Evolutionary conservation across 2,329 filamentous ascomycete genomes (phyloP), one percentile per base, ranked within the genome.

Genomic region (Scedosporium dehoogii): DNA sequence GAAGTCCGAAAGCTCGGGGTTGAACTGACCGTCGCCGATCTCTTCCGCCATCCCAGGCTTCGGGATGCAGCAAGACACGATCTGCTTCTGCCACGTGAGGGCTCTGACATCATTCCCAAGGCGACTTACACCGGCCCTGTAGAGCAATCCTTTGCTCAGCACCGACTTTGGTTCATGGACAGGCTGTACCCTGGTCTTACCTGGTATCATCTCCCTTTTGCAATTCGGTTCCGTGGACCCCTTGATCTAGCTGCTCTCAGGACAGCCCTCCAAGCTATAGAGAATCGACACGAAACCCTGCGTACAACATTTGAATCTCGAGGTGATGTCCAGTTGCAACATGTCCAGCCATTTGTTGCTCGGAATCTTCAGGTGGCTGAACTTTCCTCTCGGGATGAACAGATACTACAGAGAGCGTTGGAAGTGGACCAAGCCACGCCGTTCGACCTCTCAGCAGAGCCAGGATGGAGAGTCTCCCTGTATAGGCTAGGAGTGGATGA

Each of bases 11-110:
- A 70, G 1, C 67, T 70, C 10, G 72, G 72, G 4, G 65, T 81
- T 3, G 64, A 71, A 0, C 65, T 81, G 44, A 78, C 75, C 1
- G 78, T 82, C 1, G 75, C 75, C 3, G 73, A 73, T 58, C 74
- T 79, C 41, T 81, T 82, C 62, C 73, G 70, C 18, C 72, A 75
- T 55, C 78, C 78, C 0, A 70, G 73, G 2, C 72, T 81, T 1
- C 70, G 70, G 6, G 72, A 74, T 23, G 79, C 81, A 78, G 77
- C 77, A 1, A 12, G 64, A 2, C 72, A 74, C 7, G 10, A 65
- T 16, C 56, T 59, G 4, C 65, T 64, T 3, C 66, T 66, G 3
- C 67, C 68, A 3, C 64, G 68, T 6, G 66, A 69, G 18, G 63
- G 60, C 0, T 62, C 0, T 61, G 66, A 10, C 64, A 69, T 6